Evolutionary conservation across 2,329 filamentous ascomycete species (phyloP).

Genomic region (Colletotrichum phormii): DNA sequence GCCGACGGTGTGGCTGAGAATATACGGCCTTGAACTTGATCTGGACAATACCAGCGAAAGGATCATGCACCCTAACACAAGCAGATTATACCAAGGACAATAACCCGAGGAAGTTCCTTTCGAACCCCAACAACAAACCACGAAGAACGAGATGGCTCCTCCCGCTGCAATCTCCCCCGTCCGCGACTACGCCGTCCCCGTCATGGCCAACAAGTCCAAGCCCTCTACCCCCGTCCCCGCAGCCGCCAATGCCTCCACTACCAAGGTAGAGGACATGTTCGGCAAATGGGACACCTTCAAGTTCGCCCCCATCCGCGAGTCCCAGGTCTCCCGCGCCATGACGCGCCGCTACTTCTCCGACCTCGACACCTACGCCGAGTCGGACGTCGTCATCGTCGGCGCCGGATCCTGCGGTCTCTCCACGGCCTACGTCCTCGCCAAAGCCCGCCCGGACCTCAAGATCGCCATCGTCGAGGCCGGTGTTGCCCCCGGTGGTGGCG

Average conservation of each 20-base stretch:
- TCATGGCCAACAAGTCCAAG: conserved; percentile 38
- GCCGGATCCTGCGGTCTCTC: conserved; percentile 90
- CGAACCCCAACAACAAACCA: neutral
- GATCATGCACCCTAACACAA: conserved; percentile 77
- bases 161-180: conserved; percentile 73
- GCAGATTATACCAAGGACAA: conserved; percentile 5
- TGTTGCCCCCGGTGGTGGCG: conserved; percentile 88
- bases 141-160: conserved; percentile 76
- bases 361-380: conserved; percentile 89
- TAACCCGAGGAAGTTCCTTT: neutral
- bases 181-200: conserved; percentile 55
- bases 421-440: conserved; percentile 86
- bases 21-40: conserved; percentile 95
- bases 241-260: neutral
- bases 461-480: conserved; percentile 92
- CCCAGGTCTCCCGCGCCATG: conserved; percentile 93
- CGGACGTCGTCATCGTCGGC: conserved; percentile 92
- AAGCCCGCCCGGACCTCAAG: conserved; percentile 87
- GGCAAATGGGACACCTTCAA: conserved; percentile 85
- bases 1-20: conserved; percentile 71
- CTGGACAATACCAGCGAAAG: conserved; percentile 99
- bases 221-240: conserved; percentile 58
- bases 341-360: conserved; percentile 92
- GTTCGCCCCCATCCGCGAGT: conserved; percentile 90
- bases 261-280: conserved; percentile 59